Percentiles rank a stretch among this genome's conserved stretches.
Conservation (phyloP, 75 land plant species). For the Sequoia sempervirens region DNA sequence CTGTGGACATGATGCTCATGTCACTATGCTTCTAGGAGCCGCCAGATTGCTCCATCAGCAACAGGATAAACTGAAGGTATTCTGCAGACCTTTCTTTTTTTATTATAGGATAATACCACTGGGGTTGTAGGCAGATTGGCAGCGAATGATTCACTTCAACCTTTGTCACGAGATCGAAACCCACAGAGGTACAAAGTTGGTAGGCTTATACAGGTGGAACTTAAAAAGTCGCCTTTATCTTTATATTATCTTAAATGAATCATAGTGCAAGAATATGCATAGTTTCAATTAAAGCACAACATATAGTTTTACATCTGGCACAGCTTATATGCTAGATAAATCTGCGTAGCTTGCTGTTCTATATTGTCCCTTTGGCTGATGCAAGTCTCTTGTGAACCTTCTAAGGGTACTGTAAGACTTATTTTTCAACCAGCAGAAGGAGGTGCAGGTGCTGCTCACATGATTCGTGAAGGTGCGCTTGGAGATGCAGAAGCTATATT, state of each 20-base stretch:
- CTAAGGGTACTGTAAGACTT: conserved; percentile 73
- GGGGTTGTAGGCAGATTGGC: neutral
- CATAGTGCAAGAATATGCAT: too few relatives aligned
- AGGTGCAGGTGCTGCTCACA: conserved; percentile 66
- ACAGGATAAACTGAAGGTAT: conserved; percentile 50
- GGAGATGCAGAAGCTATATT: conserved; percentile 82
- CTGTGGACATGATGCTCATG: conserved; percentile 93
- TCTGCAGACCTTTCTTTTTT: neutral
- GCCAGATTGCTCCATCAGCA: conserved; percentile 65
- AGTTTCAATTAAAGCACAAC: neutral
- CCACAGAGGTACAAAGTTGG: neutral
- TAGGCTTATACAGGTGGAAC: neutral
- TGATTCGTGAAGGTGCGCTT: conserved; percentile 86
- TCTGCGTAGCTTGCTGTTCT: neutral
- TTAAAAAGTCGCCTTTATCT: neutral
- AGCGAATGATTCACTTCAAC: neutral
- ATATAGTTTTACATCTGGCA: neutral
- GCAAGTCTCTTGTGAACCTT: neutral
- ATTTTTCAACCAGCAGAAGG: conserved; percentile 92
- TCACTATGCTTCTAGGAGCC: conserved; percentile 92
- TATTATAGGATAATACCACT: neutral
- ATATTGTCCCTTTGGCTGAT: neutral
- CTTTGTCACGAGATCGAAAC: neutral
- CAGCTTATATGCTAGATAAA: neutral
- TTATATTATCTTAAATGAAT: too few relatives aligned